phyloP scores from a whole-genome alignment of 2,329 filamentous ascomycete species.

The Neofusicoccum sp. region DNA sequence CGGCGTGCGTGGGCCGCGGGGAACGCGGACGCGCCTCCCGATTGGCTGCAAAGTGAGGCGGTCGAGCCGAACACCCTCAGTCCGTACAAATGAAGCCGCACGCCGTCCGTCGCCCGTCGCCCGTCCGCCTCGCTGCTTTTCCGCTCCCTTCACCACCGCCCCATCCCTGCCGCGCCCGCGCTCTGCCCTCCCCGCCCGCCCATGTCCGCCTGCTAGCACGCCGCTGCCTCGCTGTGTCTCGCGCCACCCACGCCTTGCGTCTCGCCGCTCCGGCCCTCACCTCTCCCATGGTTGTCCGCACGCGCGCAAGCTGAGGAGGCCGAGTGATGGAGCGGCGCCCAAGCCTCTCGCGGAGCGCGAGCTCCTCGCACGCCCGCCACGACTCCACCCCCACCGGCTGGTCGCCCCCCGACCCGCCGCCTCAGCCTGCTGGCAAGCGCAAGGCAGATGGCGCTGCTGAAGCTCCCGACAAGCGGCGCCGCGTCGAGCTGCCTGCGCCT shows the following conservation, averaged over 20 bases:
- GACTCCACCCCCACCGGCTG: not conserved
- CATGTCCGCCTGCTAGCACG: conserved; percentile 4
- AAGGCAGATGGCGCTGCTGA: conserved; percentile 31
- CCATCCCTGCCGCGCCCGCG: conserved; percentile 4
- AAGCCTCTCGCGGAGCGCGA: not conserved
- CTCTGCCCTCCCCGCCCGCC: not conserved
- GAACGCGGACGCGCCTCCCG: conserved; percentile 1
- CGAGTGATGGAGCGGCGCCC: conserved; percentile 13
- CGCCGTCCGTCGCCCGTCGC: conserved; percentile 1
- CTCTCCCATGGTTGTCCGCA: conserved; percentile 1
- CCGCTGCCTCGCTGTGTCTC: not conserved
- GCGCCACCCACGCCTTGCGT: not conserved
- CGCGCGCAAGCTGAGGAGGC: not conserved
- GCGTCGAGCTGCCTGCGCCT: conserved; percentile 24
- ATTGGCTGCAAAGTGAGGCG: conserved; percentile 15
- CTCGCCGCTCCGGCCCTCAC: not conserved
- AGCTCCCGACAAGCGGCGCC: conserved; percentile 34
- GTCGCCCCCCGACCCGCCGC: not conserved
- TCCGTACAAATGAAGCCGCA: conserved; percentile 13
- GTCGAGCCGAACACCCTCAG: conserved; percentile 14
- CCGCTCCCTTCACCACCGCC: not conserved
- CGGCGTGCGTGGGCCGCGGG: conserved; percentile 7
- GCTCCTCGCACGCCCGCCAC: conserved; percentile 8
- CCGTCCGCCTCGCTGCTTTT: conserved; percentile 1
- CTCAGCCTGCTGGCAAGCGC: conserved; percentile 29